Evolutionary conservation across 768 basidiomycete species (phyloP).

Genomic region (Russula emetica): DNA sequence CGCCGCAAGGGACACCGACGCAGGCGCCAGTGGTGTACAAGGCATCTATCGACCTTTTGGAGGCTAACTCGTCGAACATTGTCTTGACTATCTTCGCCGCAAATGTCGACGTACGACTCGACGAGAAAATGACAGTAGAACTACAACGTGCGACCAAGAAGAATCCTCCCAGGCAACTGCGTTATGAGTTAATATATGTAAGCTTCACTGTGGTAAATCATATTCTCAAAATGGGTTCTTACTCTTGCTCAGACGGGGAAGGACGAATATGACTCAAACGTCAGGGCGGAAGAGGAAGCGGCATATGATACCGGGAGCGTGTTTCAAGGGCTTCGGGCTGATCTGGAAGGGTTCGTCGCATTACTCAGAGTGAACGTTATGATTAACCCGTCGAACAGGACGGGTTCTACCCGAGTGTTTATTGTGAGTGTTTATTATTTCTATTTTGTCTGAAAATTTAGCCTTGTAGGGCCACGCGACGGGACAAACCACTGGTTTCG

Average conservation of each 20-base stretch:
- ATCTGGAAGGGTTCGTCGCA: conserved; percentile 66
- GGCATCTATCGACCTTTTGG: conserved; percentile 32
- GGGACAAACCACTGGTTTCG: conserved; percentile 83
- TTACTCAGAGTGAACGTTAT: conserved; percentile 32
- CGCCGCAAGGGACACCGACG: conserved; percentile 47
- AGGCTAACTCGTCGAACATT: conserved; percentile 50
- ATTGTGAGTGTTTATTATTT: conserved; percentile 50
- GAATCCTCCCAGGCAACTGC: conserved; percentile 71
- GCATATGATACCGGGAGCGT: conserved; percentile 67
- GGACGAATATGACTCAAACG: conserved; percentile 71
- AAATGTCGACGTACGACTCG: conserved; percentile 59
- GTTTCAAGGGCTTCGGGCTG: conserved; percentile 82
- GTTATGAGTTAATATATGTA: conserved; percentile 83
- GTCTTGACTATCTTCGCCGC: conserved; percentile 62
- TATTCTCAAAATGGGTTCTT: background rate
- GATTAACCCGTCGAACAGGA: conserved; percentile 37
- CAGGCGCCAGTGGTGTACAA: conserved; percentile 35
- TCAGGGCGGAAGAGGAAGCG: conserved; percentile 59
- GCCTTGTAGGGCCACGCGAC: conserved; percentile 76
- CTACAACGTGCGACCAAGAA: conserved; percentile 93
- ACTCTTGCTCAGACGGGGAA: conserved; percentile 59
- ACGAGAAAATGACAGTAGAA: conserved; percentile 65
- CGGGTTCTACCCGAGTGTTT: conserved; percentile 70
- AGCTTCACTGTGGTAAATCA: conserved; percentile 30
- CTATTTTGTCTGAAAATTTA: background rate